A percentile compares a stretch with the other conserved stretches of the same genome.
phyloP scores from a whole-genome alignment of 148 eudicot species.

The Camellia lanceoleosa region DNA sequence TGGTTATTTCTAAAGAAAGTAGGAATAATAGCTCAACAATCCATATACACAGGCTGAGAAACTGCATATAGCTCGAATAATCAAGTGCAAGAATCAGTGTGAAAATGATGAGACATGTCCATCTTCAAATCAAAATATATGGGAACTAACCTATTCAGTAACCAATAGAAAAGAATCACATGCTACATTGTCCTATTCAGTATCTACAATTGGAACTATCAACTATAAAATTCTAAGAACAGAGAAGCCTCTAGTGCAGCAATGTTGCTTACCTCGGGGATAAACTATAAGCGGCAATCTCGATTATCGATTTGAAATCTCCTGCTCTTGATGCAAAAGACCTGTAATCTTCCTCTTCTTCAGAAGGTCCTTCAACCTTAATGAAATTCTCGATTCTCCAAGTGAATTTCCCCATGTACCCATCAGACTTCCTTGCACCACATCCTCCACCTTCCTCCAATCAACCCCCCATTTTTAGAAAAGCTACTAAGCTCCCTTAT shows the following conservation, averaged over 20 bases:
- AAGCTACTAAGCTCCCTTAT: slow-evolving; percentile 84
- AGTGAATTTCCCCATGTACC: slow-evolving; percentile 85
- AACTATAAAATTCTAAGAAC: neutral
- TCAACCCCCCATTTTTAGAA: slow-evolving; percentile 61
- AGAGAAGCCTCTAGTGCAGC: slow-evolving; percentile 10
- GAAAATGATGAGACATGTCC: slow-evolving; percentile 10
- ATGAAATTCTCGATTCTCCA: slow-evolving; percentile 97
- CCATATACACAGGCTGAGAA: neutral
- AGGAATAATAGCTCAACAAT: neutral
- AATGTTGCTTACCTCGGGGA: slow-evolving; percentile 75
- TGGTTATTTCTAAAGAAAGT: neutral
- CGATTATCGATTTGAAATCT: slow-evolving; percentile 97
- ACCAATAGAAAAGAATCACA: neutral
- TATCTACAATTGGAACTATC: neutral
- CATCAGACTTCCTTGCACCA: slow-evolving; percentile 75
- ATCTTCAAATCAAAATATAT: slow-evolving; percentile 8
- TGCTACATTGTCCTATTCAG: neutral
- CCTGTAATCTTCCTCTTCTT: slow-evolving; percentile 99
- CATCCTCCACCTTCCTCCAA: slow-evolving; percentile 51
- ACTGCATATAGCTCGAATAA: slow-evolving; percentile 11
- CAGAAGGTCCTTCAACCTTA: slow-evolving; percentile 83
- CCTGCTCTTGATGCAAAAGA: slow-evolving; percentile 95
- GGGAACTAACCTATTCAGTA: neutral
- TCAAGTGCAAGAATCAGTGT: neutral
- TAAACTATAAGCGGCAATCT: slow-evolving; percentile 97